Base-by-base conservation (phyloP, 306 rosid genomes). In the Acacia crassicarpa region DNA sequence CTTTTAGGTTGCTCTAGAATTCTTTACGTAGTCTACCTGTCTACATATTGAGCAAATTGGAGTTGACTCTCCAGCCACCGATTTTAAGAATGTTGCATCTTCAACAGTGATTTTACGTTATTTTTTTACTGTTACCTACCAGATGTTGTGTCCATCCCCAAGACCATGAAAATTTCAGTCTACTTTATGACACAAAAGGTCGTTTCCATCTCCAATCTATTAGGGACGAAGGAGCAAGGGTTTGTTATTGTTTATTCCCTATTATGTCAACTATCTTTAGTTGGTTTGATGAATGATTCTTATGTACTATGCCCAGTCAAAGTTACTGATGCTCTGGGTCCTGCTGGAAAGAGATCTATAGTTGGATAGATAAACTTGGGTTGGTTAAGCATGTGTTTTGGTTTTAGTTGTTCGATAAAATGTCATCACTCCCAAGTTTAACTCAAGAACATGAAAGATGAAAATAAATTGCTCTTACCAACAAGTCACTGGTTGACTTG, bases 201-300 rank as follows among this genome's bases (percentile, higher is more conserved):
- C 88, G 92, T 44, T 90, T 88, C 88, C 91, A 89, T 74, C 88
- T 88, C 63, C 92, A 91, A 79, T 84, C 92, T 1, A 22, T 92
- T 30, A 89, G 91, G 83, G 97, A 93, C 70, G 97, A 93, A 9
- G 95, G 89, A 84, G 89, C 97, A 13, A 91, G 89, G 95, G 95
- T 93, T 27, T 12, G 77, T 76, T 48, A 35, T 27, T 44, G 58
- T 9, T 84, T 54, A 38, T 76, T 69, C 41, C 61, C 44, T 66
- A 11, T 10, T 35, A 35, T 35, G 4, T 35, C 40, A 35, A 35
- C 40, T 35, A 35, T 35, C 40, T 35, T 35, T 35, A 35, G 40
- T 16, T 6, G 0, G 33, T 30, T 67, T 43, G 30, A n/a, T 51
- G 6, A 41, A 58, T 53, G 8, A 43, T 13, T 48, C 16, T 12